Conservation (phyloP, 768 basidiomycete species). For the Gymnopilus junonius region DNA sequence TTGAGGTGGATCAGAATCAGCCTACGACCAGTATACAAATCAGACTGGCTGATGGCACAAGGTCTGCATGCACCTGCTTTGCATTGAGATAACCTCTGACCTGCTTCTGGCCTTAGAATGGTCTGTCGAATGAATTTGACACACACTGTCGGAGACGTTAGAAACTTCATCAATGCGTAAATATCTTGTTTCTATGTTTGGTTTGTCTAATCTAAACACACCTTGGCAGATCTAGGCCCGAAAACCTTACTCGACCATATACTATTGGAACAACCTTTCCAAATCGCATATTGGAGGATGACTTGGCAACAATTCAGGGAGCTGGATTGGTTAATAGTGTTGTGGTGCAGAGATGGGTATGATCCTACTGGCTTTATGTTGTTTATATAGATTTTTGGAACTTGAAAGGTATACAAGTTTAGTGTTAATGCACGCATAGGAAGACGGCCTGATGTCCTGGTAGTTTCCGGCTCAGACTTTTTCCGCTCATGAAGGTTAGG, state of each 20-base stretch:
- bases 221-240: constrained; percentile 65
- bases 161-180: constrained; percentile 89
- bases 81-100: background rate
- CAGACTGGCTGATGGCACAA: constrained; percentile 87
- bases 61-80: constrained; percentile 44
- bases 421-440: too few species aligned
- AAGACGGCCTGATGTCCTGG: too few species aligned
- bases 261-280: constrained; percentile 92
- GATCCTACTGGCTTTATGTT: background rate
- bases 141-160: constrained; percentile 85
- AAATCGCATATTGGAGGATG: constrained; percentile 69
- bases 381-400: background rate
- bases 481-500: too few species aligned
- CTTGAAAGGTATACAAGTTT: too few species aligned
- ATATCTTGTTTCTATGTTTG: constrained; percentile 34
- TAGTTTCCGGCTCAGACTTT: too few species aligned
- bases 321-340: constrained; percentile 83
- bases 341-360: constrained; percentile 81
- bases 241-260: constrained; percentile 64
- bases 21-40: constrained; percentile 93
- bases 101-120: constrained; percentile 49
- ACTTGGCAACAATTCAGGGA: constrained; percentile 65
- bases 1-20: constrained; percentile 80
- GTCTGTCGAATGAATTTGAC: constrained; percentile 88
- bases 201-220: background rate